phyloP scores from a whole-genome alignment of 73 alveolate species.

The Paramecium tetraurelia region DNA sequence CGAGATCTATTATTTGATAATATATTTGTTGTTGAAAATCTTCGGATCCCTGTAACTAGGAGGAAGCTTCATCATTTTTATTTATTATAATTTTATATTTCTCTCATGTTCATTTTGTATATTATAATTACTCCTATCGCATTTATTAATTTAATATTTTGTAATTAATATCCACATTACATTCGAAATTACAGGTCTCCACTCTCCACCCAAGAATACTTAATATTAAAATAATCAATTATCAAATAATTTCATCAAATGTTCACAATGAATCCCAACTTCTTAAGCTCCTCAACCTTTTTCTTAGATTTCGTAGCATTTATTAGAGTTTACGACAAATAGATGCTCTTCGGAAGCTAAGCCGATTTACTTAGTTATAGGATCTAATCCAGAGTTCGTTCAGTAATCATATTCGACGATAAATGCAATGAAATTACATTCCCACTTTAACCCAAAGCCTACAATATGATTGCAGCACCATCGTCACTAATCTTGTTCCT shows the following conservation, averaged over 20 bases:
- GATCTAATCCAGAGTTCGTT: background rate
- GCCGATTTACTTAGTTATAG: background rate
- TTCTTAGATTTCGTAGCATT: conserved; percentile 26
- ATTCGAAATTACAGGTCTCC: background rate
- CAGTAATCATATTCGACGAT: conserved; percentile 16
- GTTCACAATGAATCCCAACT: background rate
- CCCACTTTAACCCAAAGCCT: background rate
- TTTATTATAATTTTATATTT: background rate
- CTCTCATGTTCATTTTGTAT: background rate
- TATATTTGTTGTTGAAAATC: conserved; percentile 58
- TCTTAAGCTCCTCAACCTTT: conserved; percentile 9
- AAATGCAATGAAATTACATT: background rate
- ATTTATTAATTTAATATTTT: background rate
- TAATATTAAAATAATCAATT: background rate
- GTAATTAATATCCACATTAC: background rate
- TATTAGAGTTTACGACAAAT: background rate
- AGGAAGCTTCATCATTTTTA: conserved; percentile 42
- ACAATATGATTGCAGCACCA: background rate
- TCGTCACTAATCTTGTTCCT: conserved; percentile 24
- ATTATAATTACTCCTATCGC: background rate
- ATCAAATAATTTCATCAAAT: background rate
- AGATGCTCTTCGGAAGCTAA: background rate
- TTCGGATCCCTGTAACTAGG: conserved; percentile 51
- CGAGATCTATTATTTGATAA: conserved; percentile 71
- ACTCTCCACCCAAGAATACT: background rate